These are phyloP conservation scores for Hyphopichia fennica DNA, from an alignment of 1,139 yeast species.

Conservation along the genomic window DNA sequence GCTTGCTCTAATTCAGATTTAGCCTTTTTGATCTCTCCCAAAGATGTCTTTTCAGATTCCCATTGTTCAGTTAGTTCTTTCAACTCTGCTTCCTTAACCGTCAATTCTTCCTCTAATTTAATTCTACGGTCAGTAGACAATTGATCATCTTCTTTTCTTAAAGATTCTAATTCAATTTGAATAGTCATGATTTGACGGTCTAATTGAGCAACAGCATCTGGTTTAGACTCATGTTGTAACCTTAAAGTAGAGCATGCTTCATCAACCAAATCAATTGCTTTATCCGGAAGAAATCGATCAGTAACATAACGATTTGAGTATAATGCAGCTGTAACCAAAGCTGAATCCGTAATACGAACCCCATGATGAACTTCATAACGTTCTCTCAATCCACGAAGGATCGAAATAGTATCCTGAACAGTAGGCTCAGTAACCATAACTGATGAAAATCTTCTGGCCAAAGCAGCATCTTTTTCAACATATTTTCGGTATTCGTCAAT, in stretches of 20 bases:
- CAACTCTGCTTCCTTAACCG: constrained; percentile 62
- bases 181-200: constrained; percentile 92
- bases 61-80: constrained; percentile 74
- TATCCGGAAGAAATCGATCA: constrained; percentile 90
- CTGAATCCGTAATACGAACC: constrained; percentile 91
- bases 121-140: constrained; percentile 72
- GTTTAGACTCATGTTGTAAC: constrained; percentile 94
- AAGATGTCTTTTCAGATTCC: constrained; percentile 77
- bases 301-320: constrained; percentile 89
- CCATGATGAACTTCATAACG: constrained; percentile 97
- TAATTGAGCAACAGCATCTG: constrained; percentile 86
- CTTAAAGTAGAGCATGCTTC: constrained; percentile 96
- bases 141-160: constrained; percentile 88
- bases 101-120: constrained; percentile 65
- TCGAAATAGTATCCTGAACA: constrained; percentile 88
- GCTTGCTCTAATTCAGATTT: constrained; percentile 85
- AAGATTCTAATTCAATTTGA: constrained; percentile 89
- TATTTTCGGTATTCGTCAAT: constrained; percentile 83
- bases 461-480: constrained; percentile 89
- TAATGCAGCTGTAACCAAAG: constrained; percentile 90
- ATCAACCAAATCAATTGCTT: constrained; percentile 93
- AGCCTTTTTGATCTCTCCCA: constrained; percentile 74
- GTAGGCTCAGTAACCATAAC: constrained; percentile 88
- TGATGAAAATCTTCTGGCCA: constrained; percentile 90
- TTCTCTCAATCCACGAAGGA: constrained; percentile 89